Evolutionary conservation across 2,329 filamentous ascomycete species (phyloP).

Genomic region (Penicillium sp.): DNA sequence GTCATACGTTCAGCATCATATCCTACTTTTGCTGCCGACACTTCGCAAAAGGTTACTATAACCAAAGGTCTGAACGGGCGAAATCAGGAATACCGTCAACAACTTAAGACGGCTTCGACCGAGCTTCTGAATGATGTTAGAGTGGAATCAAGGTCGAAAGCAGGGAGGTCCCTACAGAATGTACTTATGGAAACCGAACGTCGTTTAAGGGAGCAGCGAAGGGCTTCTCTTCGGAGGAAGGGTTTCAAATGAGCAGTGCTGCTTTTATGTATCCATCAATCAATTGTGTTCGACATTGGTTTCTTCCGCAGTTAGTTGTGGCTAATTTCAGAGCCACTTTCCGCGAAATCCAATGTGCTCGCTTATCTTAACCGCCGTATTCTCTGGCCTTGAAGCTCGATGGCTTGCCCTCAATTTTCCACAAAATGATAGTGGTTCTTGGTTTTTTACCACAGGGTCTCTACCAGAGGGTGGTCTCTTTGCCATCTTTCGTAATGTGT

Average conservation of each 20-base stretch:
- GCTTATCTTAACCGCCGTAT: not conserved
- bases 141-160: not conserved
- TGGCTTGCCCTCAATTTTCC: not conserved
- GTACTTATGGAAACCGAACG: not conserved
- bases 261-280: not conserved
- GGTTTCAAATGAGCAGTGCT: not conserved
- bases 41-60: not conserved
- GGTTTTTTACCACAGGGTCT: no score
- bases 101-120: not conserved
- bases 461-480: no score
- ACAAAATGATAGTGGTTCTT: not conserved
- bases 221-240: not conserved
- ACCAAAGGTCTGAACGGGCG: not conserved
- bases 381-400: not conserved
- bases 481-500: no score
- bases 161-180: not conserved
- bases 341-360: not conserved
- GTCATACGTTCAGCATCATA: not conserved
- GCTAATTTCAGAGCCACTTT: not conserved
- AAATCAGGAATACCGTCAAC: not conserved
- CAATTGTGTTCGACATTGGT: not conserved
- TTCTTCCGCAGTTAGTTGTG: not conserved
- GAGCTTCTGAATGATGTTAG: not conserved
- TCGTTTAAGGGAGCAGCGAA: not conserved
- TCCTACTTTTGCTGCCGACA: not conserved